Conservation (phyloP, 495 filamentous ascomycete genomes). For the Aspergillus sclerotiicarbonarius region DNA sequence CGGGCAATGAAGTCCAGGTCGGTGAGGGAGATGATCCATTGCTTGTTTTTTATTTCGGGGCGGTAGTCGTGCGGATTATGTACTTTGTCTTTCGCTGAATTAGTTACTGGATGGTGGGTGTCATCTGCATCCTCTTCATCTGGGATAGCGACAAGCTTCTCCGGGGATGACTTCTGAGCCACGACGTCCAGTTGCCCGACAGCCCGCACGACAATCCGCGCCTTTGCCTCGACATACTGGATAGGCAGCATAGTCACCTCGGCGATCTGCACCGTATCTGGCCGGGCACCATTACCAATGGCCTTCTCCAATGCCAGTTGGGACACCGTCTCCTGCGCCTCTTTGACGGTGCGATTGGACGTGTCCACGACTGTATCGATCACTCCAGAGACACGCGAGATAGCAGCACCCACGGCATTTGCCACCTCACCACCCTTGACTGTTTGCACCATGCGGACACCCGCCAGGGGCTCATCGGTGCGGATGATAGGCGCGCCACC, state of each 20-base stretch:
- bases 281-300: slow-evolving; percentile 36
- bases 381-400: slow-evolving; percentile 29
- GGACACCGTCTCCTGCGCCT: slow-evolving; percentile 35
- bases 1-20: slow-evolving; percentile 57
- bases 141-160: too few relatives aligned
- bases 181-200: slow-evolving; percentile 27
- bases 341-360: slow-evolving; percentile 30
- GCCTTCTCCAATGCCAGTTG: slow-evolving; percentile 36
- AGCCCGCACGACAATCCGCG: slow-evolving; percentile 32
- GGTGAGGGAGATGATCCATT: slow-evolving; percentile 54
- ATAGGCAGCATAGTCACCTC: slow-evolving; percentile 35
- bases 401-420: slow-evolving; percentile 58
- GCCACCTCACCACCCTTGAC: slow-evolving; percentile 41
- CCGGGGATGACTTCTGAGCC: neutral
- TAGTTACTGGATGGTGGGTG: too few relatives aligned
- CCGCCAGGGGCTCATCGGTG: slow-evolving; percentile 17
- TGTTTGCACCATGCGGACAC: slow-evolving; percentile 19
- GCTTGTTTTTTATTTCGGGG: slow-evolving; percentile 14
- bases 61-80: slow-evolving; percentile 14
- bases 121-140: too few relatives aligned
- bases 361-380: slow-evolving; percentile 45
- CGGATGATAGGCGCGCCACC: slow-evolving; percentile 24
- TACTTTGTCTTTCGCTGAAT: too few relatives aligned
- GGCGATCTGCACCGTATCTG: slow-evolving; percentile 29
- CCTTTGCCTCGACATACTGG: slow-evolving; percentile 37